Conservation (phyloP, 139 green algal species). For the Desmodesmus armatus region DNA sequence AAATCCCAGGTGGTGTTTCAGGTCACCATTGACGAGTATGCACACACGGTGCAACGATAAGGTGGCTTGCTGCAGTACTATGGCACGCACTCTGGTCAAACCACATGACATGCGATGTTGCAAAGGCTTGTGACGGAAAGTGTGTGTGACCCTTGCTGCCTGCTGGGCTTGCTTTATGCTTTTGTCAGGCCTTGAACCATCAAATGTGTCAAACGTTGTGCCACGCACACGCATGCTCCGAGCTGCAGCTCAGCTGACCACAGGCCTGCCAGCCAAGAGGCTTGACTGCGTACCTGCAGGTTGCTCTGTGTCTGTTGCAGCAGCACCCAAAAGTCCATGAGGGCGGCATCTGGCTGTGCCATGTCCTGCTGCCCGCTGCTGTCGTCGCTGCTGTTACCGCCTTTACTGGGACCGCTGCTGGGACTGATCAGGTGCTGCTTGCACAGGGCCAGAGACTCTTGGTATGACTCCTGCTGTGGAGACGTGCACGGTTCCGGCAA, state of each 20-base stretch:
- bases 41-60: no score
- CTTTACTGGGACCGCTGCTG: not conserved
- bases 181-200: not conserved
- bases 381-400: not conserved
- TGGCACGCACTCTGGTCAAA: no score
- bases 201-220: not conserved
- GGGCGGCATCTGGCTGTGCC: not conserved
- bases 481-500: no score
- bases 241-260: not conserved
- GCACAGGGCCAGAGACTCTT: no score
- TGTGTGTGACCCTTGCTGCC: not conserved
- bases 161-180: not conserved
- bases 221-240: not conserved
- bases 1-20: no score
- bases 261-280: no score
- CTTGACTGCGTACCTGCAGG: conserved; percentile 11
- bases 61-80: no score
- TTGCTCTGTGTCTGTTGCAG: conserved; percentile 39
- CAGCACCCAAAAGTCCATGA: conserved; percentile 41
- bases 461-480: no score
- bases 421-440: no score
- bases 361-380: not conserved
- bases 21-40: no score
- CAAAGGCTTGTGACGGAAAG: not conserved
- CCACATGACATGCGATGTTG: no score